Evolutionary conservation across 2,329 filamentous ascomycete genomes (phyloP), one percentile per base, ranked within the genome.

Genomic region (Penicillium brevicompactum): DNA sequence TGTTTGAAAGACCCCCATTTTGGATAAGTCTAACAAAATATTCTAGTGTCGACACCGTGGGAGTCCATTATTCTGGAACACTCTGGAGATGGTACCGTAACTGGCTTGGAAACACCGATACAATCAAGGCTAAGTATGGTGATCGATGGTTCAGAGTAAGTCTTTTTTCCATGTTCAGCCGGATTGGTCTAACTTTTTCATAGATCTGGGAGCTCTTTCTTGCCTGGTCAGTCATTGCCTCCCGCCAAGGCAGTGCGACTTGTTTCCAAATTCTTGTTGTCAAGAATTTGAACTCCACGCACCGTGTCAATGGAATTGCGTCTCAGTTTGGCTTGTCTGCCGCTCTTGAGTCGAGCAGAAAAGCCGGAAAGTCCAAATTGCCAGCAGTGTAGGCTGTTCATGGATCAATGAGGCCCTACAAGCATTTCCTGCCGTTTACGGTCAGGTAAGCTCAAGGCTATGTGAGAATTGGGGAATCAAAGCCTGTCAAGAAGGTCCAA

Each of bases 51-150:
- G 92, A 96, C 75, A 96, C 91, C 30, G 84, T 95, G 62, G 91
- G 91, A 68, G 90, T 95, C 43, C 91, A 95, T 80, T 95, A 95
- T 79, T 93, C 90, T 42, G 90, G 90, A 44, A 96, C 92, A 22
- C 80, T 96, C 56, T 96, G 91, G 91, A 84, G 89, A 70, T 96
- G 91, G 91, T 96, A 96, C 80, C 84, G 91, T 62, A 96, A 96
- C 82, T 96, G 91, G 92, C 82, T 93, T 73, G 90, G 81, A 76
- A 96, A 96, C 82, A 81, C 82, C 65, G 89, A 93, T 48, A 91
- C 92, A 77, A 87, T 95, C 57, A 83, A 87, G 73, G 90, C 88
- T 70, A 95, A 94, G 82, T 96, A 95, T 71, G 92, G 91, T 67
- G 84, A 86, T 66, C 82, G 89, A 67, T 96, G 91, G 92, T 96